Base-by-base conservation (phyloP, 306 rosid species). In the Castanea sativa region DNA sequence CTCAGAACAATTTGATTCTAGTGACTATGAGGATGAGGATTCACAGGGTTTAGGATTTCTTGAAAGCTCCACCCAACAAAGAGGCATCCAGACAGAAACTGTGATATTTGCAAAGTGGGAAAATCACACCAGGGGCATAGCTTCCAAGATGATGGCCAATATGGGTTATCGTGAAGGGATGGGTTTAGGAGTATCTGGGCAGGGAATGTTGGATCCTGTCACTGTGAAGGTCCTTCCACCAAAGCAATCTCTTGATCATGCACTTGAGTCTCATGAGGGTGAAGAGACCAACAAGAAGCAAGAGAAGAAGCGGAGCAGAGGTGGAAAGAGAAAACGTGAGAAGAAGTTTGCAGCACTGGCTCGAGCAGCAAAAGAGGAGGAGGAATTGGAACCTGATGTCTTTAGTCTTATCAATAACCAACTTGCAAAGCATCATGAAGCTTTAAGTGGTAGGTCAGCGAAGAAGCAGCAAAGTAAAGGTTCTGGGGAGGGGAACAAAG, bases 91-190 rank as follows among this genome's bases (percentile, higher is more conserved):
- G 87, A 91, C 85, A 0, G 99, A 91, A 56, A 95, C 99, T 38
- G 81, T 79, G 18, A 85, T 85, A 87, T 95, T 95, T 91, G 99
- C 99, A 0, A 95, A 85, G 83, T 95, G 98, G 99, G 99, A 95
- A 85, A 92, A 91, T 79, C 99, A 95, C 85, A 95, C 99, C 5
- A 83, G 98, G 76, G 99, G 98, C 6, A 85, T 95, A 73, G 96
- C 99, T 57, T 95, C 98, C 76, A 95, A 89, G 91, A 95, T 95
- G 98, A 95, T 93, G 99, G 92, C 99, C 76, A 90, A 87, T 75
- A 95, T 91, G 98, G 99, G 99, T 77, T 93, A 86, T 76, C 86
- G 82, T 38, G 98, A 91, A 79, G 99, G 99, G 58, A 90, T 82
- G 91, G 99, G 99, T 75, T 84, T 95, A 73, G 99, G 99, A 23